A percentile compares a stretch with the other conserved stretches of the same genome.
Conservation (phyloP, 2,329 filamentous ascomycete genomes). For the Aspergillus uvarum region DNA sequence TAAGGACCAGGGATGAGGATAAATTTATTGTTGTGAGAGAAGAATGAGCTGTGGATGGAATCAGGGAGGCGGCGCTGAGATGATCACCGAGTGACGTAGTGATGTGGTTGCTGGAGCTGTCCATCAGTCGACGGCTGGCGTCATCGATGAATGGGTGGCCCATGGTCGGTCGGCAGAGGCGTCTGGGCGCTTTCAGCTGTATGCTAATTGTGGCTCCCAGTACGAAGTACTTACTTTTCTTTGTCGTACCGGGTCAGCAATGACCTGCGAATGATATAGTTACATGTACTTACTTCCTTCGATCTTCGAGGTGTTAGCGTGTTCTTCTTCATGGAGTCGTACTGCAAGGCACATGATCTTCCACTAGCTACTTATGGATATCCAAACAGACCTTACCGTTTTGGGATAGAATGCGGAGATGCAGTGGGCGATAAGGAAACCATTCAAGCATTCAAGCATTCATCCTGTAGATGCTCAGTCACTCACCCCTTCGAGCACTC, state of each 20-base stretch:
- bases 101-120: background rate
- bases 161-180: background rate
- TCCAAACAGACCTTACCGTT: slow-evolving; percentile 12
- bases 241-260: background rate
- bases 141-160: slow-evolving; percentile 21
- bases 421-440: background rate
- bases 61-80: slow-evolving; percentile 16
- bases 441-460: background rate
- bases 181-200: background rate
- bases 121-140: slow-evolving; percentile 21
- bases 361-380: slow-evolving; percentile 9
- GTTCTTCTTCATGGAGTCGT: background rate
- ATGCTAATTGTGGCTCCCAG: too few species aligned
- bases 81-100: slow-evolving; percentile 38
- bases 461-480: background rate
- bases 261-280: background rate
- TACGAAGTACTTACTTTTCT: background rate
- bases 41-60: slow-evolving; percentile 5
- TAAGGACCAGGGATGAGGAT: background rate
- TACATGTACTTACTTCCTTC: background rate
- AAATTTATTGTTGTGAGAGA: slow-evolving; percentile 6
- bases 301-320: background rate
- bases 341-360: slow-evolving; percentile 9
- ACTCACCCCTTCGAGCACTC: background rate
- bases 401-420: slow-evolving; percentile 15